Evolutionary conservation across 306 rosid genomes (phyloP), one percentile per base, ranked within the genome.

Genomic region (Begonia loranthoides): DNA sequence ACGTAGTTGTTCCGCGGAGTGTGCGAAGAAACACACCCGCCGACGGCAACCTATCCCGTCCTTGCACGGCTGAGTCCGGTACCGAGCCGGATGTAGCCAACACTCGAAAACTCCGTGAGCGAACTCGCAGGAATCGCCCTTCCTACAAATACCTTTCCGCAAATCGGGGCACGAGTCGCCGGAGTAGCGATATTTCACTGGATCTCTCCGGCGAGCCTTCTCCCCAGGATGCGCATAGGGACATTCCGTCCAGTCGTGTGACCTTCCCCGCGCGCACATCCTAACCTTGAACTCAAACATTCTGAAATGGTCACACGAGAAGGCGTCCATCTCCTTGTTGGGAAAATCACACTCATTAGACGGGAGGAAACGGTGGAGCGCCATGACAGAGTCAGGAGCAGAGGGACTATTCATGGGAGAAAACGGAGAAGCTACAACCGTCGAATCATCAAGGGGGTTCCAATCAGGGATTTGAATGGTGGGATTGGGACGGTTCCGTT

Each of bases 81-180:
- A 89, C 1, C 97, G 87, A 9, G 80, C 74, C 4, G 97, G 97
- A 50, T 89, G 97, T 2, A 89, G 90, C 97, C 97, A 89, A 58
- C 86, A 77, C 58, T 89, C 97, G 17, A 89, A 89, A 0, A 82
- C 93, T 16, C 97, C 97, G n/a, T 89, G 97, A 9, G 97, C 87
- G 28, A 82, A 78, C 69, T 82, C 81, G 45, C 97, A 89, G 0
- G 75, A 60, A 49, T 89, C 95, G 1, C 94, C 95, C 17, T 65
- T 78, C 2, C 1, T 13, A 66, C 97, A 89, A 52, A 28, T 58
- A 1, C 90, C 95, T 21, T 64, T 70, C 14, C 97, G 95, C 48
- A 77, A 84, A 15, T 84, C 94, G 11, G 83, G 76, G 59, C 97
- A 89, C 0, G 86, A 62, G 0, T 67, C 44, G 51, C 75, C 90